Evolutionary conservation across 2,329 filamentous ascomycete genomes (phyloP).

Genomic region (Cercospora brassicicola): DNA sequence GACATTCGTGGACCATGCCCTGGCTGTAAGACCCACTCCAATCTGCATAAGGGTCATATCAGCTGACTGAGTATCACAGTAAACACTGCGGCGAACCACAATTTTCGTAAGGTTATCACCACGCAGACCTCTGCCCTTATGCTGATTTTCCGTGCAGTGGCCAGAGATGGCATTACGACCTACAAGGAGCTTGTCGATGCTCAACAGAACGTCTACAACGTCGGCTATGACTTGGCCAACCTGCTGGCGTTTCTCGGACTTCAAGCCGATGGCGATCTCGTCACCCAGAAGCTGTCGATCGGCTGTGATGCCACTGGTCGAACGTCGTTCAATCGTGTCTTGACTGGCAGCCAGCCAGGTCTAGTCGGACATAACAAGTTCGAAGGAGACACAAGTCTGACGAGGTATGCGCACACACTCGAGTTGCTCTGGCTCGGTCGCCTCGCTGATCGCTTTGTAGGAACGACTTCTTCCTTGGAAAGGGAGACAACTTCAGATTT

Average conservation of each 20-base stretch:
- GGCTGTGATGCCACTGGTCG: conserved; percentile 49
- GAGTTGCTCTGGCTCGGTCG: background rate
- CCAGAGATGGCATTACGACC: conserved; percentile 46
- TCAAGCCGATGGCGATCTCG: conserved; percentile 44
- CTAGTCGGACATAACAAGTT: conserved; percentile 50
- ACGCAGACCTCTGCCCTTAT: too few relatives aligned
- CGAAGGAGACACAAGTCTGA: conserved; percentile 45
- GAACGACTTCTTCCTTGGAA: conserved; percentile 42
- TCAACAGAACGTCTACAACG: conserved; percentile 50
- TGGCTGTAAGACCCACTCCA: background rate
- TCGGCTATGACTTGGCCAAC: conserved; percentile 46
- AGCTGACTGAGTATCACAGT: conserved; percentile 18
- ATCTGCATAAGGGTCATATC: conserved; percentile 28
- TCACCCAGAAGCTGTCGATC: conserved; percentile 47
- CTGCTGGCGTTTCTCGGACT: conserved; percentile 46
- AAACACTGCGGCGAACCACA: conserved; percentile 48
- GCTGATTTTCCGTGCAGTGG: conserved; percentile 22
- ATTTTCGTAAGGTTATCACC: conserved; percentile 34
- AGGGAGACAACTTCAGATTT: conserved; percentile 41
- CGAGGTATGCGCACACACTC: conserved; percentile 28
- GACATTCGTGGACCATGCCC: conserved; percentile 49
- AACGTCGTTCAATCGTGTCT: conserved; percentile 40
- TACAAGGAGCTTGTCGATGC: conserved; percentile 49
- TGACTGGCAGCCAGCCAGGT: conserved; percentile 45
- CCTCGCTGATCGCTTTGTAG: background rate